Conservation (phyloP, 805 yeast genomes). For the Saccharomycopsis babjevae region DNA sequence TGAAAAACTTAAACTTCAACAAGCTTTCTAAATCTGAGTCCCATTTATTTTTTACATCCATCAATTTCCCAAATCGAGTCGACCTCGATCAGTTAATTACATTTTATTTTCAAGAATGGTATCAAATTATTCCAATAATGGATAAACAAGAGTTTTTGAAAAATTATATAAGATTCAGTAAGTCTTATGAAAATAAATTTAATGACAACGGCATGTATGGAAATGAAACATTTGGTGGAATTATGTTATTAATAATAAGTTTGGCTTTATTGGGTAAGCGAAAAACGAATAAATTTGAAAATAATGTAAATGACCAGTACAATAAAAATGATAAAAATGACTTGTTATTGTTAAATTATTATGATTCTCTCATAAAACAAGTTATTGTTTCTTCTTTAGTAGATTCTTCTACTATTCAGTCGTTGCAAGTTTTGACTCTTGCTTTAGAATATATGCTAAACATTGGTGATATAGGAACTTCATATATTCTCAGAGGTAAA, state of each 20-base stretch:
- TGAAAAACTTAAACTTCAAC: constrained; percentile 31
- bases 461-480: constrained; percentile 61
- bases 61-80: constrained; percentile 40
- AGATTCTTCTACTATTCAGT: constrained; percentile 50
- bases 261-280: constrained; percentile 31
- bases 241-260: constrained; percentile 35
- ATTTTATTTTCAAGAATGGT: constrained; percentile 71
- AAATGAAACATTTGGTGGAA: constrained; percentile 48
- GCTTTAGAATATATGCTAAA: constrained; percentile 63
- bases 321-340: not conserved
- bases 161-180: constrained; percentile 41
- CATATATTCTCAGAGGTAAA: constrained; percentile 67
- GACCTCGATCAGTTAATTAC: constrained; percentile 61
- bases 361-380: constrained; percentile 52
- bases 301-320: not conserved
- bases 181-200: constrained; percentile 36
- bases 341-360: constrained; percentile 33
- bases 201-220: constrained; percentile 32
- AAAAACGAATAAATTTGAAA: constrained; percentile 7
- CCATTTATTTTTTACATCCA: constrained; percentile 32
- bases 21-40: constrained; percentile 34
- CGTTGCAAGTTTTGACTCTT: constrained; percentile 58
- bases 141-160: constrained; percentile 59
- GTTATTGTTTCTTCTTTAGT: constrained; percentile 53
- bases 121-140: constrained; percentile 54